Conservation (phyloP, 176 grass and related monocot species). For the Pharus latifolius region DNA sequence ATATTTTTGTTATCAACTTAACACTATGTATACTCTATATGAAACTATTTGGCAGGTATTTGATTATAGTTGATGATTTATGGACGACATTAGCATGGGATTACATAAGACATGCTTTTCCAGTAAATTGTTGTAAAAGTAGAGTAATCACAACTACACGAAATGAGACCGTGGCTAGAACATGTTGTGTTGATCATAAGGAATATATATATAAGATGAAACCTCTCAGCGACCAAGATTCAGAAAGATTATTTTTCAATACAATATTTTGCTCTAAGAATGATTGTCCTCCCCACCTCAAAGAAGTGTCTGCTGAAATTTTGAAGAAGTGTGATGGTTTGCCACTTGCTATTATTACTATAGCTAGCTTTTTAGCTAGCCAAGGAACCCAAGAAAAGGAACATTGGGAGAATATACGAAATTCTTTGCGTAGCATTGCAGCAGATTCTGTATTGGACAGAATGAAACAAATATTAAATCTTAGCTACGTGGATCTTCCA, state of each 20-base stretch:
- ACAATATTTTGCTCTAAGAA: neutral
- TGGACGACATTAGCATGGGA: neutral
- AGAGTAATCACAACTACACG: neutral
- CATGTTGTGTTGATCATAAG: neutral
- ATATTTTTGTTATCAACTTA: too few relatives aligned
- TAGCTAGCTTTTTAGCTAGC: neutral
- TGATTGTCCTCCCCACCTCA: neutral
- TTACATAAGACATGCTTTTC: neutral
- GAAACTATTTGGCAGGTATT: too few relatives aligned
- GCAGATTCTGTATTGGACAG: neutral
- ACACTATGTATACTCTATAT: too few relatives aligned
- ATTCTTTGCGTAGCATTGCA: neutral
- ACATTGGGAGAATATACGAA: slow-evolving; percentile 1
- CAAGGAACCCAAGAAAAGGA: too few relatives aligned
- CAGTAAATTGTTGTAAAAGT: neutral
- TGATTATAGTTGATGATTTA: neutral
- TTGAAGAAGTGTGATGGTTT: neutral
- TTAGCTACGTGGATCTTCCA: slow-evolving; percentile 38
- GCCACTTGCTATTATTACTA: neutral
- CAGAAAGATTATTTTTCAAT: neutral
- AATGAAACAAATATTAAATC: neutral
- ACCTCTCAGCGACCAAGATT: neutral
- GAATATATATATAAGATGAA: too few relatives aligned
- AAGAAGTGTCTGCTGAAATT: neutral
- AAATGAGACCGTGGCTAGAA: neutral